Percentiles rank a stretch among this genome's conserved stretches.
phyloP scores from a whole-genome alignment of 805 yeast genomes.

The Dipodascus geniculatus region DNA sequence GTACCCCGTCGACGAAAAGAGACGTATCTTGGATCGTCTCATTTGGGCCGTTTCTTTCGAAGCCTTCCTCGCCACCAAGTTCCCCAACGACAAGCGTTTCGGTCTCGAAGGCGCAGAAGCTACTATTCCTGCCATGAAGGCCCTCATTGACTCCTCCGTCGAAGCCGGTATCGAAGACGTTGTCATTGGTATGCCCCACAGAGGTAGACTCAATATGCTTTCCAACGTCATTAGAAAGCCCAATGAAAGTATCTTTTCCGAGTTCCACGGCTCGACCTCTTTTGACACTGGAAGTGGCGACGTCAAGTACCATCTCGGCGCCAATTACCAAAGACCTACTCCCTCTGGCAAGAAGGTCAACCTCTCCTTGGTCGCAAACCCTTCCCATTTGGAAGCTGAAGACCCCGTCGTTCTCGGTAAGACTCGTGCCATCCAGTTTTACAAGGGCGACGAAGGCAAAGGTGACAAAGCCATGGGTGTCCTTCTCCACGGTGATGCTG shows the following conservation, averaged over 20 bases:
- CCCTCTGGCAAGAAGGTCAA: conserved; percentile 95
- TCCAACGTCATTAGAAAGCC: conserved; percentile 98
- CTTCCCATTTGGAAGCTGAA: conserved; percentile 97
- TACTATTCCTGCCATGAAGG: conserved; percentile 92
- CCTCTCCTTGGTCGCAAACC: conserved; percentile 94
- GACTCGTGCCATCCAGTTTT: conserved; percentile 91
- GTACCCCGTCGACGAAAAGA: conserved; percentile 78
- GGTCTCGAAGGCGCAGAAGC: conserved; percentile 98
- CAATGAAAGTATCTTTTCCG: conserved; percentile 93
- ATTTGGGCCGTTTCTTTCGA: conserved; percentile 96
- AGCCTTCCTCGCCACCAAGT: conserved; percentile 82
- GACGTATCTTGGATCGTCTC: conserved; percentile 90
- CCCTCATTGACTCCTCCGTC: conserved; percentile 86
- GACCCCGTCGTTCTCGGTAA: conserved; percentile 98
- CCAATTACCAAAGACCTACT: conserved; percentile 98
- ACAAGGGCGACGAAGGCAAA: conserved; percentile 73
- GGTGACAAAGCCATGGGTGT: conserved; percentile 84
- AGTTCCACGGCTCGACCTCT: conserved; percentile 83
- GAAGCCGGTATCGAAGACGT: conserved; percentile 83
- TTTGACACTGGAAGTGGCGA: conserved; percentile 98
- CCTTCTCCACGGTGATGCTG: conserved; percentile 97
- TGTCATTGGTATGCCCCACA: conserved; percentile 98
- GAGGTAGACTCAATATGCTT: conserved; percentile 97
- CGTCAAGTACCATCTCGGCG: conserved; percentile 97
- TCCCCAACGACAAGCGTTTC: conserved; percentile 97